A percentile compares a stretch with the other conserved stretches of the same genome.
Conservation (phyloP, 2,329 filamentous ascomycete genomes). For the Alternaria consortialis region DNA sequence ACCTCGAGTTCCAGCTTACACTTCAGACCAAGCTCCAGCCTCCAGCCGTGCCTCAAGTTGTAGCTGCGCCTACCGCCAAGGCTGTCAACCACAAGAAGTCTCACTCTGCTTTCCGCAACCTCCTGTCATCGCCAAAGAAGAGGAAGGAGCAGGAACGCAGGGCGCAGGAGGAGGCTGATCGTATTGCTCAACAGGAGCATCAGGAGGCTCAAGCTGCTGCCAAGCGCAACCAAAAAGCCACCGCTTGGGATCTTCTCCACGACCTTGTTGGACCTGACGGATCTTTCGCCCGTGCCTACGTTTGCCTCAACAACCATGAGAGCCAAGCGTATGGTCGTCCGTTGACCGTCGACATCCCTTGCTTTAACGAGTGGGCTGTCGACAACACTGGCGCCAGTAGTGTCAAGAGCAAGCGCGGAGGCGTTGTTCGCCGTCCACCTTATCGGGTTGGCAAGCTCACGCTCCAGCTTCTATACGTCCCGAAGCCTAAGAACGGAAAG, state of each 20-base stretch:
- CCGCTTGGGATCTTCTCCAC: constrained; percentile 85
- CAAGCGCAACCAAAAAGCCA: constrained; percentile 69
- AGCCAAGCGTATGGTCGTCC: constrained; percentile 86
- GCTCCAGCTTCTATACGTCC: constrained; percentile 92
- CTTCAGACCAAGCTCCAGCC: constrained; percentile 94
- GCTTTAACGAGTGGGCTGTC: constrained; percentile 98
- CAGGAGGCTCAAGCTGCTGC: constrained; percentile 54
- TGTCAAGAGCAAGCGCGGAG: constrained; percentile 88
- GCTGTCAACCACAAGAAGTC: constrained; percentile 77
- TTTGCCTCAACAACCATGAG: constrained; percentile 94
- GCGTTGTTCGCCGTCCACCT: constrained; percentile 82
- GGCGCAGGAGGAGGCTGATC: constrained; percentile 83
- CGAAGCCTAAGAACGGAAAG: constrained; percentile 82
- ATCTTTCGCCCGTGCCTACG: constrained; percentile 92
- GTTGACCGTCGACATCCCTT: constrained; percentile 86
- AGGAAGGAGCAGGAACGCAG: constrained; percentile 91
- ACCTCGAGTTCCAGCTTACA: constrained; percentile 98
- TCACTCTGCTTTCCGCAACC: constrained; percentile 77
- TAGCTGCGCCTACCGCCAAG: constrained; percentile 69
- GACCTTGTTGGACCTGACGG: constrained; percentile 89
- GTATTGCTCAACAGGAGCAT: constrained; percentile 61
- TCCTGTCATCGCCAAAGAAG: constrained; percentile 89
- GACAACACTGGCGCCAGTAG: constrained; percentile 83
- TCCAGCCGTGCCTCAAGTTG: constrained; percentile 61
- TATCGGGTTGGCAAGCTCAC: constrained; percentile 96